Conservation (phyloP, 75 land plant genomes). For the Cupressus sempervirens region DNA sequence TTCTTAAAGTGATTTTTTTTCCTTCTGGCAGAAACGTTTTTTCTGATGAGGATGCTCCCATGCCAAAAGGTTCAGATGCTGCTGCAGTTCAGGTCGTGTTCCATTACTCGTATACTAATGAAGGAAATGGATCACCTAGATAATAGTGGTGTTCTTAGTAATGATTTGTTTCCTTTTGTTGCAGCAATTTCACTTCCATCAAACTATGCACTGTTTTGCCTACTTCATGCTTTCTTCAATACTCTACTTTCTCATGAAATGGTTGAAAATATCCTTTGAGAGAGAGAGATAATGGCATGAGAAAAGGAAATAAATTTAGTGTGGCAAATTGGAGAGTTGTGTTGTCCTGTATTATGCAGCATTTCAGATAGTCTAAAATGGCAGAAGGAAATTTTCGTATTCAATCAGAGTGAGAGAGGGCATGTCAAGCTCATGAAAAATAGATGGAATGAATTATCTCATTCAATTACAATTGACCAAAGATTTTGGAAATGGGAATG, state of each 20-base stretch:
- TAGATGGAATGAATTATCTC: background rate
- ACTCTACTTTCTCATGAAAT: background rate
- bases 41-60: slow-evolving; percentile 40
- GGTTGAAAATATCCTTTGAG: background rate
- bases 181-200: background rate
- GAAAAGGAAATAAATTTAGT: background rate
- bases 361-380: background rate
- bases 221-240: no score
- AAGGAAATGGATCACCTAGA: background rate
- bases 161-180: background rate
- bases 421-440: background rate
- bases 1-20: background rate
- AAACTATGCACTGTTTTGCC: no score
- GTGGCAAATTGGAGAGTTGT: background rate
- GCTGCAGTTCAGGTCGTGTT: slow-evolving; percentile 59
- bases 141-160: background rate
- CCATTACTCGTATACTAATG: background rate
- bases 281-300: background rate
- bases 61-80: slow-evolving; percentile 47
- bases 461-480: background rate
- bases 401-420: background rate
- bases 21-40: background rate
- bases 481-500: background rate
- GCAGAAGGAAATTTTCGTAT: background rate
- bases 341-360: background rate